Evolutionary conservation across 2,329 filamentous ascomycete species (phyloP).

Genomic region (Exophiala sp.): DNA sequence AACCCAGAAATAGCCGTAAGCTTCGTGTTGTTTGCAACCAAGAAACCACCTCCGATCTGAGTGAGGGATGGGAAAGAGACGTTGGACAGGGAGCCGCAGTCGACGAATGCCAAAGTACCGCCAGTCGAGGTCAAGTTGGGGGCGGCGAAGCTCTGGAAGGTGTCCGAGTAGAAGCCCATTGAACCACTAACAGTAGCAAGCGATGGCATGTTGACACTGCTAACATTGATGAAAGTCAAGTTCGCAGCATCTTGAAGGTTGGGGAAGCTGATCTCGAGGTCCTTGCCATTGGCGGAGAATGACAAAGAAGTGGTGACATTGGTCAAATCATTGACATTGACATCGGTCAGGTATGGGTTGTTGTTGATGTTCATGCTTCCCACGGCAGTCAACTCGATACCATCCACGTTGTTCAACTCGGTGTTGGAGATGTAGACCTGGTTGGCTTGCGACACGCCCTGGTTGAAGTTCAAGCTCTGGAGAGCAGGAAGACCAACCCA

Average conservation of each 20-base stretch:
- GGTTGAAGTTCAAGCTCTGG: constrained; percentile 57
- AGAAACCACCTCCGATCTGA: constrained; percentile 71
- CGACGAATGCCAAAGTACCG: constrained; percentile 55
- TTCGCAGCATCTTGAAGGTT: constrained; percentile 75
- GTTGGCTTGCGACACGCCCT: constrained; percentile 64
- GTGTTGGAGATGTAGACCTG: constrained; percentile 81
- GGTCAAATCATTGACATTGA: constrained; percentile 69
- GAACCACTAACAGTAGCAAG: constrained; percentile 72
- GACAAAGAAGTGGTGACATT: constrained; percentile 69
- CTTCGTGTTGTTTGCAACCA: constrained; percentile 85
- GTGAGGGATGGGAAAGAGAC: constrained; percentile 69
- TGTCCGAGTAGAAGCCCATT: constrained; percentile 78
- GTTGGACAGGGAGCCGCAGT: constrained; percentile 62
- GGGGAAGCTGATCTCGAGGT: constrained; percentile 69
- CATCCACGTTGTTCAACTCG: constrained; percentile 70
- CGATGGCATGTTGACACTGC: constrained; percentile 67
- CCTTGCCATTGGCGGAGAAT: constrained; percentile 75
- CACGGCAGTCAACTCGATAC: constrained; percentile 74
- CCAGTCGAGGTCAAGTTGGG: constrained; percentile 45
- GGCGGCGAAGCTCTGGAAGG: constrained; percentile 42
- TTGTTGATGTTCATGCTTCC: constrained; percentile 79
- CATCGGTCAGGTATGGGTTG: constrained; percentile 74
- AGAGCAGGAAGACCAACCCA: constrained; percentile 70
- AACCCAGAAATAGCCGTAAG: constrained; percentile 66
- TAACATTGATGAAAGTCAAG: constrained; percentile 78